A percentile compares a stretch with the other conserved stretches of the same genome.
Evolutionary conservation across 129 eudicot genomes (phyloP).

Genomic region (Flaveria sonorensis): DNA sequence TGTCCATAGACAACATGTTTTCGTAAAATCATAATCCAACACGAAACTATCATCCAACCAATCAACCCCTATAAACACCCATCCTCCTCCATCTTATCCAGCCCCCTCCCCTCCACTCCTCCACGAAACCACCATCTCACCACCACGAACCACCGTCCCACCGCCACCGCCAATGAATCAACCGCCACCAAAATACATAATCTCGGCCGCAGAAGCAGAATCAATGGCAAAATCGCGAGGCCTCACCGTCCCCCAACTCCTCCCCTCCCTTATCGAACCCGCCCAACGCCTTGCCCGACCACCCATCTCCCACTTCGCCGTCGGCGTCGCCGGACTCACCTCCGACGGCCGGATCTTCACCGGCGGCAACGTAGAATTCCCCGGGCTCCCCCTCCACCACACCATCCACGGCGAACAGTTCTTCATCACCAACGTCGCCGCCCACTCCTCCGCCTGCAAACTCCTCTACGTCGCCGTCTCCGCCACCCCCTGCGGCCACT

Average conservation of each 20-base stretch:
- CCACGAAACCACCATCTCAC: not conserved
- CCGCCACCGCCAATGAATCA: constrained; percentile 9
- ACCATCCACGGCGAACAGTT: constrained; percentile 94
- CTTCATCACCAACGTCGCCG: constrained; percentile 65
- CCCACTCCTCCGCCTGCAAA: constrained; percentile 44
- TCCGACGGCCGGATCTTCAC: constrained; percentile 81
- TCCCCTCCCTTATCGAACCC: constrained; percentile 59
- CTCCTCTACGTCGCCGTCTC: constrained; percentile 69
- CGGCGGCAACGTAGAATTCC: constrained; percentile 84
- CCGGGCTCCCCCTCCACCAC: constrained; percentile 76
- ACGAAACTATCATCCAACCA: not conserved
- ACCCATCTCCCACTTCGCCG: constrained; percentile 72
- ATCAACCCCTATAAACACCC: constrained; percentile 6
- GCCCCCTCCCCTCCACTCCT: constrained; percentile 22
- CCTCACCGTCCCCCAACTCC: constrained; percentile 67
- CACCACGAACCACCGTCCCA: not conserved
- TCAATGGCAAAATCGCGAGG: constrained; percentile 47
- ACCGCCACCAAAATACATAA: constrained; percentile 28
- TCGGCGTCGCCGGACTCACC: constrained; percentile 73
- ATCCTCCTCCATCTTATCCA: not conserved
- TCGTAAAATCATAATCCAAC: not conserved
- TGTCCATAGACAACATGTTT: too few relatives aligned
- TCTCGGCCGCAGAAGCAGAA: constrained; percentile 55
- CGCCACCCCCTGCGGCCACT: constrained; percentile 94
- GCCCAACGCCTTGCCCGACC: constrained; percentile 65